Percentiles rank a stretch among this genome's conserved stretches.
Conservation (phyloP, 1,139 yeast species). For the Suhomyces coccinellae region DNA sequence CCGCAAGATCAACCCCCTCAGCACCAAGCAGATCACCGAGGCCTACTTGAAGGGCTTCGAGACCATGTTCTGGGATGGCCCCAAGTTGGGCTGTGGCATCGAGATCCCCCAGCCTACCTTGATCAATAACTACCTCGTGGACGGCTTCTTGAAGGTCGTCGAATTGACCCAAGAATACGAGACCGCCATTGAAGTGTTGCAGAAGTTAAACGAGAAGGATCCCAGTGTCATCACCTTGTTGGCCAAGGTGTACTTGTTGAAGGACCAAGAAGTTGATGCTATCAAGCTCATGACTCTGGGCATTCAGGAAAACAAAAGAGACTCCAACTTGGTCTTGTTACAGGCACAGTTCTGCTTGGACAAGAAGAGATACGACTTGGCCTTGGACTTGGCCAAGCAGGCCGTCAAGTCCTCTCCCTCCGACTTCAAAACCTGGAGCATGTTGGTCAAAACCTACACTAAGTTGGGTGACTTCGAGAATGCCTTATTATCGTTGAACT, state of each 20-base stretch:
- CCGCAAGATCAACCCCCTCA: conserved; percentile 58
- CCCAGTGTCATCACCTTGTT: conserved; percentile 57
- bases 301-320: conserved; percentile 57
- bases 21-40: conserved; percentile 46
- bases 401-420: conserved; percentile 84
- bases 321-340: conserved; percentile 55
- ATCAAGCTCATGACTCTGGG: conserved; percentile 65
- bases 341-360: conserved; percentile 74
- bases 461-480: conserved; percentile 66
- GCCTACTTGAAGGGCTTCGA: conserved; percentile 63
- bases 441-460: conserved; percentile 71
- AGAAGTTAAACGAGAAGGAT: conserved; percentile 41
- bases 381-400: conserved; percentile 68
- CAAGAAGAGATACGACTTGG: conserved; percentile 68
- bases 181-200: conserved; percentile 56
- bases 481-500: conserved; percentile 81
- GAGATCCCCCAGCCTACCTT: conserved; percentile 72
- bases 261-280: conserved; percentile 80
- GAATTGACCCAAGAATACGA: conserved; percentile 65
- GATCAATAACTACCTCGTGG: conserved; percentile 72
- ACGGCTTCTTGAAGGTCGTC: conserved; percentile 65
- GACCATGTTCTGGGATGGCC: conserved; percentile 64
- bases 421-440: conserved; percentile 82
- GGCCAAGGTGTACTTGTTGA: conserved; percentile 52
- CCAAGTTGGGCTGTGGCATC: conserved; percentile 61